These are phyloP conservation scores for Russula ochroleuca DNA, from an alignment of 768 basidiomycete genomes.

Conservation along the genomic window DNA sequence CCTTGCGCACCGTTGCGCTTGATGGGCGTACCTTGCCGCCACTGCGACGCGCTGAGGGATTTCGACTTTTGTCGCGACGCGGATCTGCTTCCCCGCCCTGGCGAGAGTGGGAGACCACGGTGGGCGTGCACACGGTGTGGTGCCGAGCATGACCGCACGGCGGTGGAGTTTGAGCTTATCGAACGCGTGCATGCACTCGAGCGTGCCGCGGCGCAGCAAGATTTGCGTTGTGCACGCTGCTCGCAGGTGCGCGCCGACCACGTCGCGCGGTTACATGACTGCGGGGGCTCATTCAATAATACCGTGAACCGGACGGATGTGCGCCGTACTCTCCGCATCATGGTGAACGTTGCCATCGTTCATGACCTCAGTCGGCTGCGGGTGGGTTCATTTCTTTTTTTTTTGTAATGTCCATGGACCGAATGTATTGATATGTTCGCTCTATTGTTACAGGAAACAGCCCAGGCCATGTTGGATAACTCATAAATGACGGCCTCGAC, in stretches of 20 bases:
- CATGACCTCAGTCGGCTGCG: slow-evolving; percentile 65
- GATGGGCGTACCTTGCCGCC: slow-evolving; percentile 80
- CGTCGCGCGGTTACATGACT: slow-evolving; percentile 76
- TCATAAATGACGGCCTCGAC: not conserved
- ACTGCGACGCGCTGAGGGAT: slow-evolving; percentile 80
- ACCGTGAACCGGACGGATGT: slow-evolving; percentile 70
- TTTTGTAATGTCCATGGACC: not conserved
- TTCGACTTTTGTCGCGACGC: slow-evolving; percentile 95
- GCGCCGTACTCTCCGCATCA: slow-evolving; percentile 67
- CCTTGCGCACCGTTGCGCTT: slow-evolving; percentile 87
- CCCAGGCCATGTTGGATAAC: slow-evolving; percentile 22
- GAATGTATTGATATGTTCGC: not conserved
- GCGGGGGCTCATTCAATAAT: slow-evolving; percentile 79
- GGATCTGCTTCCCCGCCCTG: slow-evolving; percentile 62
- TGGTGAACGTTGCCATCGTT: slow-evolving; percentile 76
- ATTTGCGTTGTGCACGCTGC: slow-evolving; percentile 84
- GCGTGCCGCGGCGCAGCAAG: slow-evolving; percentile 79
- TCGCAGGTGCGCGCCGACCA: slow-evolving; percentile 88
- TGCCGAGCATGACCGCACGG: slow-evolving; percentile 81
- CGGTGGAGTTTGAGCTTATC: slow-evolving; percentile 84
- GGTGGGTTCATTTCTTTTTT: slow-evolving; percentile 39
- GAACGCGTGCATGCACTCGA: slow-evolving; percentile 68
- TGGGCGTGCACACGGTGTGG: slow-evolving; percentile 73
- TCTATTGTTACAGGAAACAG: slow-evolving; percentile 17
- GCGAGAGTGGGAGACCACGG: slow-evolving; percentile 45